Evolutionary conservation across 441 rosid species (phyloP).

Genomic region (Populus hybrid): DNA sequence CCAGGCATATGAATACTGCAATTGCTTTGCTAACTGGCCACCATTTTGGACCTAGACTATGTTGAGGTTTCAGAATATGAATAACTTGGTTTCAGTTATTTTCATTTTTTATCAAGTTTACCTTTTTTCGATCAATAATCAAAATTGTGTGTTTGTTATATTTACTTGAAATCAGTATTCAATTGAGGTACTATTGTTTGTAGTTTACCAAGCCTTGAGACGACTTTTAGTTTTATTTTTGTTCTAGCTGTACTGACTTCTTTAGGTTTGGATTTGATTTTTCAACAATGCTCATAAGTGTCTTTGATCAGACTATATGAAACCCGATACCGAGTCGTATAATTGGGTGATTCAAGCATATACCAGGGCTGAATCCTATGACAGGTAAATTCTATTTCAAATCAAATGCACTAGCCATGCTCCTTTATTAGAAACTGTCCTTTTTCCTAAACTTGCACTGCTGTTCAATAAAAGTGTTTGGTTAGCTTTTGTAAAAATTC

Average conservation of each 20-base stretch:
- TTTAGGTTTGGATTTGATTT: neutral
- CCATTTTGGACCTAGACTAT: neutral
- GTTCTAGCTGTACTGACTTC: neutral
- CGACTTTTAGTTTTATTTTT: neutral
- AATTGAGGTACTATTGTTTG: neutral
- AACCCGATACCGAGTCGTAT: slow-evolving; percentile 91
- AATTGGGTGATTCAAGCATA: slow-evolving; percentile 98
- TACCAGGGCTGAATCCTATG: slow-evolving; percentile 94
- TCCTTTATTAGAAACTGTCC: neutral
- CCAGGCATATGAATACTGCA: neutral
- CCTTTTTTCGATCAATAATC: neutral
- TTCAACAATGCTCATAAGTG: slow-evolving; percentile 9
- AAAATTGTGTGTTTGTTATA: neutral
- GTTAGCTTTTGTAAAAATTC: neutral
- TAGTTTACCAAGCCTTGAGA: neutral
- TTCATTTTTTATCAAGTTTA: neutral
- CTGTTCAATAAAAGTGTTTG: neutral
- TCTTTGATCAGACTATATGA: slow-evolving; percentile 70
- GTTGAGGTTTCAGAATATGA: neutral
- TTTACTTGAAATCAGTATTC: neutral
- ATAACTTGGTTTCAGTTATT: neutral
- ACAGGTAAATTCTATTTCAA: slow-evolving; percentile 56
- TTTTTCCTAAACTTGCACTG: neutral
- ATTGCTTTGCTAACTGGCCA: neutral
- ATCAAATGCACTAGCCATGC: neutral